These are phyloP conservation scores for Penicillium paradoxum DNA, from an alignment of 495 filamentous ascomycete species.

Conservation along the genomic window DNA sequence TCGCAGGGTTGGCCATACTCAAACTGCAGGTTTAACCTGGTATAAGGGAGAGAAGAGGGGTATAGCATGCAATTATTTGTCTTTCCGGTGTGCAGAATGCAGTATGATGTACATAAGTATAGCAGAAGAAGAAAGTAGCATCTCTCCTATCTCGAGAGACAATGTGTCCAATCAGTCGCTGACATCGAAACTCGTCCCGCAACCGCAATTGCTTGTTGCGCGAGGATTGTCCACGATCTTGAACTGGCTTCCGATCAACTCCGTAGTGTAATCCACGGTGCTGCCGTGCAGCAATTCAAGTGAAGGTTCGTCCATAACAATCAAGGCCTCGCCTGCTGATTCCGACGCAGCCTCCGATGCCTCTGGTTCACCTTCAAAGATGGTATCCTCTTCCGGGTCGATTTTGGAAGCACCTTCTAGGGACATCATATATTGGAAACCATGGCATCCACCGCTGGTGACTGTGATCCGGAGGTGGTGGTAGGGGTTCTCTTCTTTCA, in stretches of 20 bases:
- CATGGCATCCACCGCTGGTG: constrained; percentile 90
- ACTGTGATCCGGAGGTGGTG: constrained; percentile 86
- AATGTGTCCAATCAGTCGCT: constrained; percentile 41
- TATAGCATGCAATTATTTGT: constrained; percentile 29
- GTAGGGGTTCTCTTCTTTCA: constrained; percentile 70
- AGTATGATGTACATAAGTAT: constrained; percentile 19
- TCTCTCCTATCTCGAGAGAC: neutral
- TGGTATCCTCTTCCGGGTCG: constrained; percentile 70
- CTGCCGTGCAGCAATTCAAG: constrained; percentile 87
- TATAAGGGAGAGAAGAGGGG: constrained; percentile 19
- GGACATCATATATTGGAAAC: constrained; percentile 95
- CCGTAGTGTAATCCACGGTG: constrained; percentile 92
- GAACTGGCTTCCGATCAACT: constrained; percentile 97
- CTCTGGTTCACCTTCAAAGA: constrained; percentile 42
- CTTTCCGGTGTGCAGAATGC: constrained; percentile 12
- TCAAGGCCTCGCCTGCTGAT: constrained; percentile 59
- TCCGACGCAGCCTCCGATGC: constrained; percentile 22
- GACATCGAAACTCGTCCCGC: constrained; percentile 97
- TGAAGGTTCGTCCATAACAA: constrained; percentile 84
- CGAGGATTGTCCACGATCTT: constrained; percentile 90
- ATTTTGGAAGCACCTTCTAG: constrained; percentile 58
- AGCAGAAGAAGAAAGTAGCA: constrained; percentile 1
- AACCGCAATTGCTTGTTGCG: constrained; percentile 92
- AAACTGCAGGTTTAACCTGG: neutral
- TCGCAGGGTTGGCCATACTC: neutral